Conservation (phyloP, 306 rosid genomes). For the Biancaea sappan region DNA sequence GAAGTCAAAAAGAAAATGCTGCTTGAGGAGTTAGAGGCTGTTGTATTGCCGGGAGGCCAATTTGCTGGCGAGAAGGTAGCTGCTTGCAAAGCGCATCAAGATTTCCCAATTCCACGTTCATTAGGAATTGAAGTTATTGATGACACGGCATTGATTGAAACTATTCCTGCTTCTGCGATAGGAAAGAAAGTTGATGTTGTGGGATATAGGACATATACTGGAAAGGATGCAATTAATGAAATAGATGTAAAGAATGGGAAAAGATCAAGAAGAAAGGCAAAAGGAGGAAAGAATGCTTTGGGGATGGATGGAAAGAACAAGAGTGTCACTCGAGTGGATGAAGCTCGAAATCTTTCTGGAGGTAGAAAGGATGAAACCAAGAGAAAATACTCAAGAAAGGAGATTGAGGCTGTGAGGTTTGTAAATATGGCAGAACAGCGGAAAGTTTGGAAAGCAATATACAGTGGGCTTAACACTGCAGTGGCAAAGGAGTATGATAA, state of each 20-base stretch:
- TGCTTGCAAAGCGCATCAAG: conserved; percentile 8
- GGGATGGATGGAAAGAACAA: conserved; percentile 19
- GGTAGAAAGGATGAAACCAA: conserved; percentile 34
- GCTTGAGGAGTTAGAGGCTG: conserved; percentile 62
- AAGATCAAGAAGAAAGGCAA: conserved; percentile 41
- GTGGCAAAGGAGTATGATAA: conserved; percentile 66
- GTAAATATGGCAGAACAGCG: conserved; percentile 53
- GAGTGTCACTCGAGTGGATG: conserved; percentile 12
- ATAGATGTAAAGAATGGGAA: conserved; percentile 38
- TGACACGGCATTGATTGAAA: conserved; percentile 76
- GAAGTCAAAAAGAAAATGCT: conserved; percentile 58
- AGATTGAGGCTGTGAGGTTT: conserved; percentile 69
- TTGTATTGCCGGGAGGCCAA: conserved; percentile 44
- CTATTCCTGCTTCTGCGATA: conserved; percentile 23
- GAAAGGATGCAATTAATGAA: conserved; percentile 33
- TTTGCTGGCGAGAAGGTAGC: neutral
- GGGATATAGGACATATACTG: conserved; percentile 18
- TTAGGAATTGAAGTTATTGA: conserved; percentile 71
- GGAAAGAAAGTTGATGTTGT: conserved; percentile 23
- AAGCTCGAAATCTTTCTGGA: neutral
- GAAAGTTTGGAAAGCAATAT: conserved; percentile 59
- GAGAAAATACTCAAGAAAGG: conserved; percentile 58
- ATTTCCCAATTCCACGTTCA: conserved; percentile 20
- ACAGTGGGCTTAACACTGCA: conserved; percentile 44
- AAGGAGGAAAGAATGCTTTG: conserved; percentile 21